These are phyloP conservation scores for Paramecium pentaurelia DNA, from an alignment of 73 alveolate species.

Conservation along the genomic window DNA sequence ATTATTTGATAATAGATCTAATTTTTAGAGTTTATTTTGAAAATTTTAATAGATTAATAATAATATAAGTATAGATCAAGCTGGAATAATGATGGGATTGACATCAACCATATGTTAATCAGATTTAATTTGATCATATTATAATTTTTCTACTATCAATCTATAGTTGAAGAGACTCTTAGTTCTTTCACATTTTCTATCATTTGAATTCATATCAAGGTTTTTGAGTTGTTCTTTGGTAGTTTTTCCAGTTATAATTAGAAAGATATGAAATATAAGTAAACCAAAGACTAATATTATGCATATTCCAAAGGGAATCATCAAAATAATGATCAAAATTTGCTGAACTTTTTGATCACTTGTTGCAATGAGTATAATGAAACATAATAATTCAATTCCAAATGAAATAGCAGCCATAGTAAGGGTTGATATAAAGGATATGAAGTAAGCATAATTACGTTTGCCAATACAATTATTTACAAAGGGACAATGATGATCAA, in stretches of 20 bases:
- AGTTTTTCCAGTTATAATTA: conserved; percentile 33
- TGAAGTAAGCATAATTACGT: conserved; percentile 62
- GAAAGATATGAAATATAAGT: conserved; percentile 43
- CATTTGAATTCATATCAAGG: neutral
- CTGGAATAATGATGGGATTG: neutral
- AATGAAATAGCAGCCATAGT: neutral
- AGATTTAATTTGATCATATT: neutral
- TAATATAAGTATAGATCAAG: neutral
- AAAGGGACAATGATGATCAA: conserved; percentile 87
- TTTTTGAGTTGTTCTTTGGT: conserved; percentile 56
- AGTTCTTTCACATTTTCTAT: neutral
- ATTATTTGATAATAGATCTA: too few relatives aligned
- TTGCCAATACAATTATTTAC: conserved; percentile 86
- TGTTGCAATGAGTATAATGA: conserved; percentile 23
- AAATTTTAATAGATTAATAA: neutral
- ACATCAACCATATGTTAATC: neutral
- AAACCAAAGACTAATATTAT: neutral
- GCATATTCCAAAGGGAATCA: conserved; percentile 22
- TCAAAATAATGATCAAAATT: conserved; percentile 16
- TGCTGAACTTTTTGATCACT: neutral
- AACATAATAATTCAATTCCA: neutral
- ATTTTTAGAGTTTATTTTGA: too few relatives aligned
- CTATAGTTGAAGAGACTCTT: neutral
- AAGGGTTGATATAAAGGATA: conserved; percentile 21
- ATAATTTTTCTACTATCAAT: neutral